Base-by-base conservation (phyloP, 768 basidiomycete genomes). In the Chalciporus piperatus region DNA sequence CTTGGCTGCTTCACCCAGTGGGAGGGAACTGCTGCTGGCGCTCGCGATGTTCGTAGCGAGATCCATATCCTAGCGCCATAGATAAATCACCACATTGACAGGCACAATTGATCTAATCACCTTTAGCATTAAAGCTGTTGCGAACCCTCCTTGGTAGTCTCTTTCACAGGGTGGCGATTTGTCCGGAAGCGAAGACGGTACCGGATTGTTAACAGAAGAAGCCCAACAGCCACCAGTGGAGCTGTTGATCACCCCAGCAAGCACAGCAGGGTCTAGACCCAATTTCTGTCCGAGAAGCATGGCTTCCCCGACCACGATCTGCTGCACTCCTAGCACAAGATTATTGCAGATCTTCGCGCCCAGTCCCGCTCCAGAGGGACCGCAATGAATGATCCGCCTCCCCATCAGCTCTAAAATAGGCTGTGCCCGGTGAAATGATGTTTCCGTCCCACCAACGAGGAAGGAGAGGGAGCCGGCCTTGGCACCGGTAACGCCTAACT, bases 331-430 rank as follows among this genome's bases (percentile, higher is more conserved):
- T 38, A 89, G 71, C 22, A 88, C 74, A 25, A 85, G 74, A 67
- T 95, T 95, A 70, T 94, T 95, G 72, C 90, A 92, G 33, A 95
- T 92, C 72, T 95, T 95, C 2, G 92, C 91, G 1, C 82, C 91
- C 10, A 95, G 71, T 1, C 92, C 92, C 3, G 87, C 77, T 11
- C 92, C 90, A 4, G 87, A 87, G 8, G 79, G 74, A 1, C 92
- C 92, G 65, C 92, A 95, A 66, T 92, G 79, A 41, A 94, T 87
- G 52, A 89, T 83, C 9, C 85, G 82, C 53, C 77, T 79, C 6
- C 93, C 93, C 93, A 96, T 95, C 47, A 75, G 64, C 16, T 78
- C 68, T 23, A 95, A 77, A 40, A 80, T 71, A 4, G 87, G 82
- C 30, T 76, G 71, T 11, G 87, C 82, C 19, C 70, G 71, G 22